Base-by-base conservation (phyloP, 2,329 filamentous ascomycete genomes). In the Stagonosporopsis cucurbitacearum region DNA sequence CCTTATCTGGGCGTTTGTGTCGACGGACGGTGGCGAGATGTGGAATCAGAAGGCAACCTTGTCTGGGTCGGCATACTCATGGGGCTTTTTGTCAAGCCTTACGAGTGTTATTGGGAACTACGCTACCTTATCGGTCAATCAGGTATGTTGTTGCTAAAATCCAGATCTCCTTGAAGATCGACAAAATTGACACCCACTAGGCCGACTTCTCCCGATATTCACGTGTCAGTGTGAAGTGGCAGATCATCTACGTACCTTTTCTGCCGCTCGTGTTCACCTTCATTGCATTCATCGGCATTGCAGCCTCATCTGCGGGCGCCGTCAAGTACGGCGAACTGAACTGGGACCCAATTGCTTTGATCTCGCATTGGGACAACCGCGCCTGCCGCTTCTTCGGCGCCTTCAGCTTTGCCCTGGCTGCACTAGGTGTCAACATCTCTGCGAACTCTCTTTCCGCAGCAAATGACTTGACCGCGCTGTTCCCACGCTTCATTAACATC, bases 1-100 rank as follows among this genome's bases (percentile, higher is more conserved):
- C 20, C 78, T 89, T 65, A 82, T 86, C 41, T 89, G 86, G 86
- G 82, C 82, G 4, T 80, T 88, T 56, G 80, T 82, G 2, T 76
- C 78, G 4, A 83, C 84, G 46, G 82, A 83, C 3, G 82, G 81
- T n/a, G 72, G 71, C 0, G 78, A 82, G 5, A 73, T 85, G 54
- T 82, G 81, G 56, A 60, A 74, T 19, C 77, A 82, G 48, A 77
- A 75, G 19, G 65, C 79, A 3, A 80, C 77, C 0, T 72, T 85
- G 5, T 70, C 73, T 1, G 83, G 83, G 0, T 77, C 77, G 17
- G 73, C 78, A 33, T 85, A 85, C 60, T 80, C 79, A 41, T 86
- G 82, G 80, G 72, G 81, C 4, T 84, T 82, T 25, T 58, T 84
- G 61, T 80, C 81, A 50, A 79, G 75, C 49, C 76, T 80, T 63